These are phyloP conservation scores for Backusella macrospora DNA, from an alignment of 192 early-diverging fungal species.

Conservation along the genomic window DNA sequence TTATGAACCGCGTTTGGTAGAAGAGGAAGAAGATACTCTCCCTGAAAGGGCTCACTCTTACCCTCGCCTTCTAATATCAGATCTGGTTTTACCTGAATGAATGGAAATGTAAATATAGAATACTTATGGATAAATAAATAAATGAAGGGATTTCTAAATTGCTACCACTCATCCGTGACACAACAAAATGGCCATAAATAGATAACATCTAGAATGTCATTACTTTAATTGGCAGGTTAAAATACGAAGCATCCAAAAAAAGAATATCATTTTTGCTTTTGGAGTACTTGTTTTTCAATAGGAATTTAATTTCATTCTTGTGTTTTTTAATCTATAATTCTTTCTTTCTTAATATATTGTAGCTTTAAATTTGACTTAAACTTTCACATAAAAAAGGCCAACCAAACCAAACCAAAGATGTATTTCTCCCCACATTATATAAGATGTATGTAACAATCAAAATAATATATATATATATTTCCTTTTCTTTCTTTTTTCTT, in stretches of 20 bases:
- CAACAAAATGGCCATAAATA: background rate
- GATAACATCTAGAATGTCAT: background rate
- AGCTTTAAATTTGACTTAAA: background rate
- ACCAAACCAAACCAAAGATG: background rate
- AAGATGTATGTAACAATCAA: background rate
- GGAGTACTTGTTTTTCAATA: background rate
- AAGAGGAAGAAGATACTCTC: background rate
- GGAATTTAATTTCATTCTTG: background rate
- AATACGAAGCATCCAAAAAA: background rate
- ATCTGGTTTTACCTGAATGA: slow-evolving; percentile 4
- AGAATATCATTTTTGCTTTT: background rate
- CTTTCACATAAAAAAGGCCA: background rate
- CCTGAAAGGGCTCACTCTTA: background rate
- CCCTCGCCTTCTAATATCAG: background rate
- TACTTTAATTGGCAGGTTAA: background rate
- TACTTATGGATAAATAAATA: background rate
- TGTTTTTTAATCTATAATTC: background rate
- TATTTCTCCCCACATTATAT: background rate
- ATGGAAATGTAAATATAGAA: slow-evolving; percentile 1
- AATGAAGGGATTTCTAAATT: background rate
- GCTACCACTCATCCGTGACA: background rate
- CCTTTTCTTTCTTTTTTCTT: background rate
- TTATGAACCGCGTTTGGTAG: background rate
- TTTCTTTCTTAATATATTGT: too few relatives aligned
- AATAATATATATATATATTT: slow-evolving; percentile 11